These are phyloP conservation scores for Paraurostyla sp. DNA, from an alignment of 73 alveolate genomes.

Conservation along the genomic window DNA sequence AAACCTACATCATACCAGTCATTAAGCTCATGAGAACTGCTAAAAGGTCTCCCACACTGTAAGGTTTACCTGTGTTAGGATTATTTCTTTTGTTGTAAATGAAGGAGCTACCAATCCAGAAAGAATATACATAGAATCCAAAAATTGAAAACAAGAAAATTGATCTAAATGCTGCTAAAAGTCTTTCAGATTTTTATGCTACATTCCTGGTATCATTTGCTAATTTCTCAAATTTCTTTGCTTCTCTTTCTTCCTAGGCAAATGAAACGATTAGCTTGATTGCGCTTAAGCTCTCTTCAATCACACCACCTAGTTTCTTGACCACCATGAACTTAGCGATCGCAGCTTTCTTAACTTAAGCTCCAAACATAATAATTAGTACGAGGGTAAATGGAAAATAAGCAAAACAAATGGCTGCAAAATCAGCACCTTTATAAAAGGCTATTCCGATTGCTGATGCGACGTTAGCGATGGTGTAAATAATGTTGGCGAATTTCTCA, in stretches of 20 bases:
- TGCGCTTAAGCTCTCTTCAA: slow-evolving; percentile 63
- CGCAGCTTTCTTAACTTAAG: background rate
- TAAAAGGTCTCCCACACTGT: slow-evolving; percentile 71
- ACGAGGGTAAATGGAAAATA: background rate
- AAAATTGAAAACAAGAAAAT: background rate
- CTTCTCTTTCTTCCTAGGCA: slow-evolving; percentile 59
- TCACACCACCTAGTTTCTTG: slow-evolving; percentile 56
- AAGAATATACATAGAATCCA: slow-evolving; percentile 16
- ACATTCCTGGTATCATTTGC: slow-evolving; percentile 21
- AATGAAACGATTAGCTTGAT: slow-evolving; percentile 50
- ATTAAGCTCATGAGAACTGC: slow-evolving; percentile 62
- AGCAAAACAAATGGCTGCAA: slow-evolving; percentile 23
- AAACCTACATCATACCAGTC: slow-evolving; percentile 8
- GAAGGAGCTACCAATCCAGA: slow-evolving; percentile 65
- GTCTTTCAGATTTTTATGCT: background rate
- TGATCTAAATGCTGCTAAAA: background rate
- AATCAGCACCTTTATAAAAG: background rate
- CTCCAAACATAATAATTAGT: background rate
- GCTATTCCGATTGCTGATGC: background rate
- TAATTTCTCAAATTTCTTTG: background rate
- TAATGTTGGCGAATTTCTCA: background rate
- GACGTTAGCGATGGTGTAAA: background rate
- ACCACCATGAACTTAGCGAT: background rate
- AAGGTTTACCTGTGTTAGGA: slow-evolving; percentile 48
- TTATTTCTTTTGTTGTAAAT: slow-evolving; percentile 48